Conservation (phyloP, 2,329 filamentous ascomycete genomes). For the Periglandula ipomoeae region DNA sequence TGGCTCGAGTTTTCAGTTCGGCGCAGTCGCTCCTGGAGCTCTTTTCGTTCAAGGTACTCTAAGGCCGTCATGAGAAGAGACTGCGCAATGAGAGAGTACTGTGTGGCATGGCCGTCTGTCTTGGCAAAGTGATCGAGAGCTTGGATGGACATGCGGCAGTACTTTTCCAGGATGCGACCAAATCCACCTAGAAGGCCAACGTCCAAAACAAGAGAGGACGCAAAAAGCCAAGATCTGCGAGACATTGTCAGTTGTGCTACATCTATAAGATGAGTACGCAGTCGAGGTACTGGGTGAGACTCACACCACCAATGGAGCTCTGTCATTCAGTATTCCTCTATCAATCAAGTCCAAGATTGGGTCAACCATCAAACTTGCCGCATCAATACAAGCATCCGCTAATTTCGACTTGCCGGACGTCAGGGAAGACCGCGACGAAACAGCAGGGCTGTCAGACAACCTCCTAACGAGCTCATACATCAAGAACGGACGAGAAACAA, state of each 20-base stretch:
- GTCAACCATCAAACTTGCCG: constrained; percentile 44
- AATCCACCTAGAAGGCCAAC: constrained; percentile 42
- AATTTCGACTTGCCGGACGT: constrained; percentile 38
- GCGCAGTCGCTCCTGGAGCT: constrained; percentile 35
- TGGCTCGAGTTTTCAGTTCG: constrained; percentile 42
- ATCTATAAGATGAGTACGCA: background rate
- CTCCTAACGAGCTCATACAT: constrained; percentile 45
- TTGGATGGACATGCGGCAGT: constrained; percentile 36
- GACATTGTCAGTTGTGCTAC: background rate
- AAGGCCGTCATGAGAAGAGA: constrained; percentile 37
- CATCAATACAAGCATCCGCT: constrained; percentile 46
- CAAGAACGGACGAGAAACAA: constrained; percentile 45
- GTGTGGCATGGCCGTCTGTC: constrained; percentile 39
- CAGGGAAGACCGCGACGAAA: constrained; percentile 14
- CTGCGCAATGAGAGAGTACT: constrained; percentile 45
- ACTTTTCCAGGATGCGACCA: constrained; percentile 41
- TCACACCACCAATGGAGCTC: constrained; percentile 41
- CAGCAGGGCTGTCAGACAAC: constrained; percentile 24
- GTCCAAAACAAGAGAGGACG: constrained; percentile 41
- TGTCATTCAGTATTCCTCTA: constrained; percentile 30
- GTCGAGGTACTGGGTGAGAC: constrained; percentile 18
- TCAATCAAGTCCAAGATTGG: constrained; percentile 35
- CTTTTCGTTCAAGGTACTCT: constrained; percentile 37
- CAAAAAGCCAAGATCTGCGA: constrained; percentile 43
- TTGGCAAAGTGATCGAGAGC: constrained; percentile 40